Conservation (phyloP, 306 rosid species). For the Cajanus cajan region DNA sequence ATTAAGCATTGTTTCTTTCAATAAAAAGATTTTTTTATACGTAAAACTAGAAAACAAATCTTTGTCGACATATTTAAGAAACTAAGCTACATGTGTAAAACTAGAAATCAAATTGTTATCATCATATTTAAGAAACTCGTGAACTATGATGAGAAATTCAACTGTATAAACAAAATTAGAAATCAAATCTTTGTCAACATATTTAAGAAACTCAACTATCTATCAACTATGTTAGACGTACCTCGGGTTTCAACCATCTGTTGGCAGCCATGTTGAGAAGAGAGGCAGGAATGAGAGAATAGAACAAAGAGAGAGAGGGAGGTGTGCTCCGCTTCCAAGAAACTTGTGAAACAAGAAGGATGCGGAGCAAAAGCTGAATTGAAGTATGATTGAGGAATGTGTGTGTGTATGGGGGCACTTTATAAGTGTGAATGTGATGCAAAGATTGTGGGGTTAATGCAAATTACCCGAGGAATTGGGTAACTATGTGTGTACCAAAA, state of each 20-base stretch:
- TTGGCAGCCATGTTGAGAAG: conserved; percentile 37
- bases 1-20: too few relatives aligned
- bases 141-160: too few relatives aligned
- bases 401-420: neutral
- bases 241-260: conserved; percentile 94
- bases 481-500: conserved; percentile 6
- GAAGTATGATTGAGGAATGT: neutral
- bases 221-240: neutral
- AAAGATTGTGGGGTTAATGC: neutral
- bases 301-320: neutral
- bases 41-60: too few relatives aligned
- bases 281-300: neutral
- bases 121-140: too few relatives aligned
- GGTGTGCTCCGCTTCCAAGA: conserved; percentile 19
- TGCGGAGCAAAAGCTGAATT: conserved; percentile 2
- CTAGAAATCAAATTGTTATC: too few relatives aligned
- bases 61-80: too few relatives aligned
- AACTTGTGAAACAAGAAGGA: conserved; percentile 18
- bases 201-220: too few relatives aligned
- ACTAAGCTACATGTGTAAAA: too few relatives aligned
- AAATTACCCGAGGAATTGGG: neutral
- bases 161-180: too few relatives aligned
- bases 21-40: too few relatives aligned
- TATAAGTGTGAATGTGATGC: conserved; percentile 17
- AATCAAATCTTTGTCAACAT: too few relatives aligned